Percentiles rank a stretch among this genome's conserved stretches.
Evolutionary conservation across 305 asterid genomes (phyloP).

Genomic region (Rubia occidens): DNA sequence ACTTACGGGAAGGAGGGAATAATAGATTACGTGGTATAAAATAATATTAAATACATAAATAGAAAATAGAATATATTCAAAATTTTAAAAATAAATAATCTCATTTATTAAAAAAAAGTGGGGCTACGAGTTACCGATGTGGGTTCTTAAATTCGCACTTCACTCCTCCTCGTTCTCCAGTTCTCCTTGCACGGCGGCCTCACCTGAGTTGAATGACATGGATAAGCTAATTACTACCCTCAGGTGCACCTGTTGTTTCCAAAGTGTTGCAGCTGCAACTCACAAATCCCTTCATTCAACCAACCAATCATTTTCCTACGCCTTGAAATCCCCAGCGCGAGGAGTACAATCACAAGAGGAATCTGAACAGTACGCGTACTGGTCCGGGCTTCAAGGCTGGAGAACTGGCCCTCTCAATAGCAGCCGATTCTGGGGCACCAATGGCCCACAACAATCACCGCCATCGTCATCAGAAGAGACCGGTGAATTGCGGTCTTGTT

Average conservation of each 20-base stretch:
- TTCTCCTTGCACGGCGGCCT: background rate
- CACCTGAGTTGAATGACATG: background rate
- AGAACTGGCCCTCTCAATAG: conserved; percentile 57
- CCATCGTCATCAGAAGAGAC: conserved; percentile 4
- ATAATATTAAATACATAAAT: no score
- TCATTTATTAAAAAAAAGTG: no score
- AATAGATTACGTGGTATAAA: no score
- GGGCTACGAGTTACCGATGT: no score
- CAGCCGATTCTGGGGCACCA: conserved; percentile 67
- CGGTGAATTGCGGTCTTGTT: conserved; percentile 27
- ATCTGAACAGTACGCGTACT: conserved; percentile 17
- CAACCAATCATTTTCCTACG: background rate
- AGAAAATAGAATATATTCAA: no score
- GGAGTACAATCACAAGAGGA: background rate
- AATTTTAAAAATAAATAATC: no score
- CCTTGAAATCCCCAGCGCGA: background rate
- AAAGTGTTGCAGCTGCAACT: background rate
- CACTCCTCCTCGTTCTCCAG: background rate
- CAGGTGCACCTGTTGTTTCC: conserved; percentile 6
- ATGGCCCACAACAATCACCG: conserved; percentile 44
- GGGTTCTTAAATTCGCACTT: background rate
- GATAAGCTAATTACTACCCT: background rate
- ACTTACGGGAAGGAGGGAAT: no score
- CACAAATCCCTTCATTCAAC: background rate
- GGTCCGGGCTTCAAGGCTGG: conserved; percentile 84